Evolutionary conservation across 1,284 basidiomycete species (phyloP).

Genomic region (Erythrobasidium hasegawianum): DNA sequence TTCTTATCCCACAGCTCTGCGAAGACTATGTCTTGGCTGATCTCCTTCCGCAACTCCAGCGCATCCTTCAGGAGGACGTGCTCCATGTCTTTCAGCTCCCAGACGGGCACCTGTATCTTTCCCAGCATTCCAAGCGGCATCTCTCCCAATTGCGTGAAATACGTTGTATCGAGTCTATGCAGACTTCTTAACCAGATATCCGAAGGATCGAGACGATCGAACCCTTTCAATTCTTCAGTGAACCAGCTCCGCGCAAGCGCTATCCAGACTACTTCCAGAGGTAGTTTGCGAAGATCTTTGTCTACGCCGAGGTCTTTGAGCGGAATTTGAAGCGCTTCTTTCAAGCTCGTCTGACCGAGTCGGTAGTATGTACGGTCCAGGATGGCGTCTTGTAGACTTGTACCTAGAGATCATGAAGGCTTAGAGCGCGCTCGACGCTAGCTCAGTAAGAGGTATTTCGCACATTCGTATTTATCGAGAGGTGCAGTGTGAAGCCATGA

Average conservation of each 20-base stretch:
- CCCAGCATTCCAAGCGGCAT: neutral
- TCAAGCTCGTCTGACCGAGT: neutral
- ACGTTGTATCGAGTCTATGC: neutral
- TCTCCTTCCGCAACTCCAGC: neutral
- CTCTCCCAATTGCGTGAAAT: neutral
- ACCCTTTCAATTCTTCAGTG: neutral
- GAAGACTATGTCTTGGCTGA: neutral
- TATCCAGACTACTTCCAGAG: neutral
- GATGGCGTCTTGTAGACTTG: slow-evolving; percentile 2
- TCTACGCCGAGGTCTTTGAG: slow-evolving; percentile 1
- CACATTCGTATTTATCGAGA: slow-evolving; percentile 2
- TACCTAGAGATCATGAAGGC: too few species aligned
- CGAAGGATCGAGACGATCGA: neutral
- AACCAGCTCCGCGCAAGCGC: neutral
- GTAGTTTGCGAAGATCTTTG: neutral
- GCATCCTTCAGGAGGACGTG: neutral
- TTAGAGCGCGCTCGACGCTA: too few species aligned
- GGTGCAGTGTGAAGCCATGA: neutral
- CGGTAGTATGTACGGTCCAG: slow-evolving; percentile 1
- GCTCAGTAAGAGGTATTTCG: too few species aligned
- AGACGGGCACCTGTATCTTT: neutral
- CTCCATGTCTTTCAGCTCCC: neutral
- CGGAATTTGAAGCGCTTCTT: neutral
- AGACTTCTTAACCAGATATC: slow-evolving; percentile 3
- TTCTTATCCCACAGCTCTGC: neutral